Evolutionary conservation across 257 asterid species (phyloP).

Genomic region (Thymus quinquecostatus): DNA sequence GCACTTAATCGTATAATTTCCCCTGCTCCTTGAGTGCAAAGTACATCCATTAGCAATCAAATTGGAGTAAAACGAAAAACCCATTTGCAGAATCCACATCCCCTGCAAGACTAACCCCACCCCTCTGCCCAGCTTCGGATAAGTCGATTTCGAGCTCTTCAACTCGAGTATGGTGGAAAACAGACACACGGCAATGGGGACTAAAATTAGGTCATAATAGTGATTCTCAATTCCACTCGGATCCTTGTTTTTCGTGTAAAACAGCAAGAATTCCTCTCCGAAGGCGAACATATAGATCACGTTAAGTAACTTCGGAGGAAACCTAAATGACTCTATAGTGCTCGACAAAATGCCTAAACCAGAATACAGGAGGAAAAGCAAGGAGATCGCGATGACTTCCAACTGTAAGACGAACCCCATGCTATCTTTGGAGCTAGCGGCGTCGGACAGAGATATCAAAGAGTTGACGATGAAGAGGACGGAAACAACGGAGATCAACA

Average conservation of each 20-base stretch:
- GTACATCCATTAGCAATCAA: constrained; percentile 71
- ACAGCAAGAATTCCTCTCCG: constrained; percentile 76
- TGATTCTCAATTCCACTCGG: constrained; percentile 86
- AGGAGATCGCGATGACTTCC: constrained; percentile 62
- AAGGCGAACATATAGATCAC: constrained; percentile 71
- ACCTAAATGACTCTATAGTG: constrained; percentile 37
- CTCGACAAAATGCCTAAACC: constrained; percentile 56
- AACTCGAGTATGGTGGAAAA: constrained; percentile 76
- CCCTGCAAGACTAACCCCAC: constrained; percentile 81
- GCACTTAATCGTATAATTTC: constrained; percentile 81
- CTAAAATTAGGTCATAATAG: constrained; percentile 73
- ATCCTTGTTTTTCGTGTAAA: constrained; percentile 74
- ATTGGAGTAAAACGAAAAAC: constrained; percentile 80
- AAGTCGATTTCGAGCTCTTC: constrained; percentile 51
- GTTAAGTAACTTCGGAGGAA: constrained; percentile 55
- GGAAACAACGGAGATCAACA: constrained; percentile 57
- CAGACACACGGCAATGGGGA: constrained; percentile 70
- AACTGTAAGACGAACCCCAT: constrained; percentile 72
- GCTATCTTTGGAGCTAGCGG: constrained; percentile 55
- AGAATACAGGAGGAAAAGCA: constrained; percentile 66
- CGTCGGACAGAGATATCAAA: constrained; percentile 67
- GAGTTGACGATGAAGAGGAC: constrained; percentile 60
- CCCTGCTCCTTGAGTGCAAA: constrained; percentile 79
- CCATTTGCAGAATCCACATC: constrained; percentile 93
- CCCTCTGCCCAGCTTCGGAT: constrained; percentile 70